Evolutionary conservation across 306 rosid genomes (phyloP), one percentile per base, ranked within the genome.

Genomic region (Begonia fuchsioides): DNA sequence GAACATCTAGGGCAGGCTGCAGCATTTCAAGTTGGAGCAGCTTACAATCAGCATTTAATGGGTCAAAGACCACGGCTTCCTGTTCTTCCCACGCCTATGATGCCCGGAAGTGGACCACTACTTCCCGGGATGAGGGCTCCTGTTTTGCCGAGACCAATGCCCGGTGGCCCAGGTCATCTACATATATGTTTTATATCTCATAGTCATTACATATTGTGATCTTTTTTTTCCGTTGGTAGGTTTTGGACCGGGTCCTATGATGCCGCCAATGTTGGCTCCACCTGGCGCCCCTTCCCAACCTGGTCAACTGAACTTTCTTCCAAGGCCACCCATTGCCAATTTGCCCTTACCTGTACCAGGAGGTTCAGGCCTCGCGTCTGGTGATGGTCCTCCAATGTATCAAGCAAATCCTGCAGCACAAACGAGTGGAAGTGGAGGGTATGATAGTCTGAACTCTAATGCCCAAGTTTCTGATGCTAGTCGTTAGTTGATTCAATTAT

Each of bases 1-100:
- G 95, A 92, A 55, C 96, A 85, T 76, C 93, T 92, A 15, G 98
- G 96, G 15, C 95, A 92, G 71, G 59, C 93, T 59, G 87, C 94
- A 11, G 95, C 86, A 8, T 92, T 68, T 65, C 93, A 85, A 68
- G 94, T 82, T 63, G 96, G 96, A 17, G 94, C 74, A 7, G 94
- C 94, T 41, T 92, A 67, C 60, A 90, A 82, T 73, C 94, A 79
- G 15, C 82, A 77, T 62, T 49, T 92, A 48, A 43, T 84, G 60
- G 77, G 61, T 58, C 87, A 76, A 66, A 70, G 90, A 62, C 98
- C 94, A 15, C 76, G 71, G 49, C 66, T 81, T 56, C 86, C 94
- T 40, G 52, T 87, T 26, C 67, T 84, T 49, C 93, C 93, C 9
- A 79, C 79, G 2, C 93, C 95, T 15, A 61, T 75, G 12, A 73